These are phyloP conservation scores for Microascus cirrosus DNA, from an alignment of 2,329 filamentous ascomycete genomes.

Conservation along the genomic window DNA sequence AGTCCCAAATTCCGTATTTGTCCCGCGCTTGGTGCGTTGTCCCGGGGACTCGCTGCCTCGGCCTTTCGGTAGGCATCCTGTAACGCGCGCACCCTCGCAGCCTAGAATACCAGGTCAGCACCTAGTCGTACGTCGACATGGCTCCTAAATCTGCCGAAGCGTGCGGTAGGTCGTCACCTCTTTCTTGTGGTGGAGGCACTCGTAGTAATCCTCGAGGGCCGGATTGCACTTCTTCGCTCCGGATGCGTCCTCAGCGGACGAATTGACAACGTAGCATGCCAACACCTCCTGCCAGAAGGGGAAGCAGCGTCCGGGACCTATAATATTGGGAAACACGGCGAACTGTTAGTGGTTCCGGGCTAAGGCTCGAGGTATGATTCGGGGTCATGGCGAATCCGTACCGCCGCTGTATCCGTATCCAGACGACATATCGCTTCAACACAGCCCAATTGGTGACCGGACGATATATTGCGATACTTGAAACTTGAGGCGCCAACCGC, in stretches of 20 bases:
- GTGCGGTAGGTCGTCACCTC: constrained; percentile 53
- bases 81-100: constrained; percentile 64
- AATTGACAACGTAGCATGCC: constrained; percentile 96
- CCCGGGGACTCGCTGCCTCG: constrained; percentile 62
- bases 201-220: constrained; percentile 91
- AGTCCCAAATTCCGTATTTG: constrained; percentile 82
- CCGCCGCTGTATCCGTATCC: constrained; percentile 75
- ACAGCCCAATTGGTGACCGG: not conserved
- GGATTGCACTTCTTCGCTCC: constrained; percentile 83
- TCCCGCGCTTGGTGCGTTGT: constrained; percentile 70
- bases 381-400: constrained; percentile 27
- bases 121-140: not conserved
- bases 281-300: constrained; percentile 99
- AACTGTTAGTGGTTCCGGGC: not conserved
- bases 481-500: not conserved
- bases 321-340: not conserved
- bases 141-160: not conserved
- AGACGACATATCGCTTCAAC: constrained; percentile 51
- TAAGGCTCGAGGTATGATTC: not conserved
- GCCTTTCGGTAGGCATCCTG: constrained; percentile 79
- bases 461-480: not conserved
- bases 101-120: constrained; percentile 35
- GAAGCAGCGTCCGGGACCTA: constrained; percentile 73
- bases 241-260: constrained; percentile 61
- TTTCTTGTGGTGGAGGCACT: constrained; percentile 97